These are phyloP conservation scores for Erodium maritimum DNA, from an alignment of 345 rosid genomes.

Conservation along the genomic window DNA sequence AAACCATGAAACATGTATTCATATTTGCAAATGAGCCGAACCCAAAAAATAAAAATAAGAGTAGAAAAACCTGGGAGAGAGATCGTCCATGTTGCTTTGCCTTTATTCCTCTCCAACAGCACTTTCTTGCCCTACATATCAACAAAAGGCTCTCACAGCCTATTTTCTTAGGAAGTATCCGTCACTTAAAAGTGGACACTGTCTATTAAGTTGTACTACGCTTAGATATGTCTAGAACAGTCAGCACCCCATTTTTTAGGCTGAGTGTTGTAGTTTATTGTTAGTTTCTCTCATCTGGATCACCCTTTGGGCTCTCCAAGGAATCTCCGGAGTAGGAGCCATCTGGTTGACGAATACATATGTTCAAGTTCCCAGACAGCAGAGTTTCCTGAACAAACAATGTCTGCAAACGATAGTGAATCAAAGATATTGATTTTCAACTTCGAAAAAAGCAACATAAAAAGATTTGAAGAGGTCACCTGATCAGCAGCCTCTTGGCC, in stretches of 20 bases:
- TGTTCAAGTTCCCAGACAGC: constrained; percentile 57
- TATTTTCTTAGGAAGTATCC: constrained; percentile 24
- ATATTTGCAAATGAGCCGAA: constrained; percentile 14
- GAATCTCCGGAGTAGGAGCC: constrained; percentile 58
- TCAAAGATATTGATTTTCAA: no score
- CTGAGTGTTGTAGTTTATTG: constrained; percentile 17
- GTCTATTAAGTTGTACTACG: constrained; percentile 17
- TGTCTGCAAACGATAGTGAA: no score
- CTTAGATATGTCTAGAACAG: constrained; percentile 23
- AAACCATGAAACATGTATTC: constrained; percentile 8
- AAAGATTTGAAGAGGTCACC: constrained; percentile 24
- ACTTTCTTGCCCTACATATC: constrained; percentile 22
- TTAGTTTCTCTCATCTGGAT: constrained; percentile 27
- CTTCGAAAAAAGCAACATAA: no score
- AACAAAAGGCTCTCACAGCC: constrained; percentile 24
- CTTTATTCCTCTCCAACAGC: constrained; percentile 19
- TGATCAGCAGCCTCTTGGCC: constrained; percentile 46
- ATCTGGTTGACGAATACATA: constrained; percentile 51
- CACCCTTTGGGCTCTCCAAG: constrained; percentile 35
- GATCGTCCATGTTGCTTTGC: constrained; percentile 17
- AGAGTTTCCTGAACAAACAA: constrained; percentile 43
- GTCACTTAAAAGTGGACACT: constrained; percentile 26
- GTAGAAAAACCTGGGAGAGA: not conserved
- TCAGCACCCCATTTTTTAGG: constrained; percentile 26
- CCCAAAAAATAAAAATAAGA: not conserved